Evolutionary conservation across 2,329 filamentous ascomycete genomes (phyloP), one percentile per base, ranked within the genome.

Genomic region (Colletotrichum theobromicola): DNA sequence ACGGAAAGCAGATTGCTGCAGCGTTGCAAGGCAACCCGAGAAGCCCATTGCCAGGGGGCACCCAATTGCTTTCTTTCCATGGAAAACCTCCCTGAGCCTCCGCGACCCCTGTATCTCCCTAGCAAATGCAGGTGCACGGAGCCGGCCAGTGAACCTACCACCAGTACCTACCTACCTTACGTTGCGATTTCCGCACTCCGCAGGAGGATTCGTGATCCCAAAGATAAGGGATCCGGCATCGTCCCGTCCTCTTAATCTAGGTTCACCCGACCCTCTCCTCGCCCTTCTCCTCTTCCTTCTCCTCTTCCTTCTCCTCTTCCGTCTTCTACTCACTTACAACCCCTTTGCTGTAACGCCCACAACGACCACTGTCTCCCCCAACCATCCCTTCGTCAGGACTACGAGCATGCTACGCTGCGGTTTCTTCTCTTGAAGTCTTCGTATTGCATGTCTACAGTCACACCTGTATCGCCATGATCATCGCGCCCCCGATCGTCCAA

Each of bases 201-300:
- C 57, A 37, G 46, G 32, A 60, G 69, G 28, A 55, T 72, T 72
- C 55, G 37, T 68, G 70, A 68, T 68, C 55, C 70, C 55, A 34
- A 55, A 73, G 65, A 70, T 73, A 70, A 73, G 70, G 58, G 46
- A 70, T 70, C 57, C 58, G 58, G 66, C 70, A 70, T 63, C 66
- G 66, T 73, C 26, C 65, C 35, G 63, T 53, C 32, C 35, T 57
- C 55, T 24, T 35, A 24, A n/a, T 18, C 26, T 26, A 15, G 8
- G 18, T 18, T 61, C 62, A 16, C 28, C 53, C 28, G 67, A 71
- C 46, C 68, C 53, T 67, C 35, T 53, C 55, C 35, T 35, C 16
- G 34, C 34, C 68, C 60, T 18, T n/a, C 24, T 21, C 32, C 4
- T 6, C 10, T 30, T 18, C 7, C 28, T 50, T n/a, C 57, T 50